Base-by-base conservation (phyloP, 805 yeast genomes). In the Schizosaccharomyces japonicus region DNA sequence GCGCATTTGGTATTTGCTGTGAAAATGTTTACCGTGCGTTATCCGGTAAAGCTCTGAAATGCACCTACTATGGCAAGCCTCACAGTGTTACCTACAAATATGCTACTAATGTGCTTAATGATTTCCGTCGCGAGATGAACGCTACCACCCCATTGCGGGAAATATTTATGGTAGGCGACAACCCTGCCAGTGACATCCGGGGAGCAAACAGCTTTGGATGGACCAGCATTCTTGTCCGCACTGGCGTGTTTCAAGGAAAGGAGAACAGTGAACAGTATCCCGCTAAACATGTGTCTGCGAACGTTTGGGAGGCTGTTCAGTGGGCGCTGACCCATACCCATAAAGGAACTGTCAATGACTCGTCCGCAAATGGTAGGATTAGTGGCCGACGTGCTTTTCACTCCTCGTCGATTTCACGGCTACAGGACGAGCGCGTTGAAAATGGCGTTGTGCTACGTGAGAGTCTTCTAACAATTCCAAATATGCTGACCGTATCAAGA, bases 151-250 rank as follows among this genome's bases (percentile, higher is more conserved):
- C 21, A 6, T 48, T 48, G 26, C 21, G 44, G 10, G 39, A 49
- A 21, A 78, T 90, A 1, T 85, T 69, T 63, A 90, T 90, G 98
- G 82, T 90, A 31, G 98, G 98, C 27, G 98, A 90, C 62, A 90
- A 90, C 60, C 96, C 95, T 3, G 90, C 78, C 27, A 73, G 84
- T 47, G 98, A 90, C 59, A 90, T 90, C 48, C 69, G 70, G 49
- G 98, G 98, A 0, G 98, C 94, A 4, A 77, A 79, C 55, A 65
- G 66, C 46, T 76, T 77, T 58, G 94, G 95, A 3, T 90, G 96
- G 96, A 74, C 78, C 45, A 76, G 90, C 10, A 71, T 83, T 32
- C 69, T 90, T 42, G 82, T 90, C 25, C 68, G 76, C 52, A 80
- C 95, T 0, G 98, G 98, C 0, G 96, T 90, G 3, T 90, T 74